Evolutionary conservation across 2,329 filamentous ascomycete genomes (phyloP), one percentile per base, ranked within the genome.

Genomic region (Apiospora hydei): DNA sequence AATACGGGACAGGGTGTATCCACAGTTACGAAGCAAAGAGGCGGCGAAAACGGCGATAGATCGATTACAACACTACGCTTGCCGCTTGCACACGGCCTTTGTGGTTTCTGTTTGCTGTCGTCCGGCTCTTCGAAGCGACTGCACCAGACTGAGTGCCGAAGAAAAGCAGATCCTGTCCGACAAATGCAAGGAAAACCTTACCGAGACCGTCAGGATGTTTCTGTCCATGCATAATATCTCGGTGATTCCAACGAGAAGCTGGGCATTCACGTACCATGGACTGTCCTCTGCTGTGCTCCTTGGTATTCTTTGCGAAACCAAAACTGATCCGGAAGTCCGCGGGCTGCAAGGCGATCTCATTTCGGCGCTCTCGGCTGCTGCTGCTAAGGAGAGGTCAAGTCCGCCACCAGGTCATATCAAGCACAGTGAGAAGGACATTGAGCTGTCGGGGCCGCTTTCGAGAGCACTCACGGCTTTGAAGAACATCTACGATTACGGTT

Each of bases 181-280:
- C 41, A 86, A 87, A 72, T 92, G 90, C 83, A 91, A 90, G 77
- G 81, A 83, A 21, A 91, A 91, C 77, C 82, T 92, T 38, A 88
- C 88, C 7, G 89, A 92, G 77, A 92, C 90, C 16, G 90, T 92
- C 14, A 87, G 89, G 53, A 92, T 92, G 90, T 92, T 92, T 77
- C 82, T 92, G 30, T 88, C 90, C 21, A 92, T 92, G 90, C 90
- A 92, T 78, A 90, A 91, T 74, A 82, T 92, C 43, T 91, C 89
- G 1, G 88, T 90, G 11, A 91, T 92, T 67, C 90, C 90, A 0
- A 92, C 90, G 0, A 84, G 90, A 38, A 91, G 89, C 71, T 92
- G 90, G 90, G 90, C 90, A 0, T 92, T 92, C 73, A 92, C 90
- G 0, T 92, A 92, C 72, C 89, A 92, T 76, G 89, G 90, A 1